Base-by-base conservation (phyloP, 345 rosid genomes). In the Populus simonii region DNA sequence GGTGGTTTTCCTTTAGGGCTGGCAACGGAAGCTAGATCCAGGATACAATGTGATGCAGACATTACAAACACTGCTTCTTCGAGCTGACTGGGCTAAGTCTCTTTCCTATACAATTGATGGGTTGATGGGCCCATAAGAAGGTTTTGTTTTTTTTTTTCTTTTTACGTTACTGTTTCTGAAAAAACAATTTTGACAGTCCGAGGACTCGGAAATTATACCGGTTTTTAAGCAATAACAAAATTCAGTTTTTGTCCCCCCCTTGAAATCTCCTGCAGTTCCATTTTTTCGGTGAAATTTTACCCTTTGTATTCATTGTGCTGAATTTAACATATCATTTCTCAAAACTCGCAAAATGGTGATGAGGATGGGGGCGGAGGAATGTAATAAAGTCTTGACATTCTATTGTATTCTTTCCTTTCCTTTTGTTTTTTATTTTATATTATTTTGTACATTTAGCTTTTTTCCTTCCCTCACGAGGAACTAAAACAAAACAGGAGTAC, bases 11-110 rank as follows among this genome's bases (percentile, higher is more conserved):
- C 31, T 76, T 45, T 68, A 96, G 98, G 99, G 98, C 36, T 96
- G 99, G 99, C 98, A 96, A 79, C 80, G 94, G 80, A 96, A 96
- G 84, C 97, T 96, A 2, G 97, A 94, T 87, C 99, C 97, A 7
- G 86, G 82, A 68, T 96, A 92, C 76, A 88, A 96, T 72, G 92
- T 96, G 72, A 94, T 96, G 98, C 84, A 83, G 8, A 93, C 97
- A 2, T 84, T 96, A 68, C 97, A 92, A 80, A 84, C 89, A 8
- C 83, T 96, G 82, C 85, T 96, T 61, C 92, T 92, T 18, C 90
- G 86, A 85, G 92, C 89, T 7, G 99, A 96, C 84, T 94, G 99
- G 99, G 92, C 92, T 7, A 91, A 92, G 75, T 88, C 97, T 68
- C 97, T 94, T 80, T 90, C 97, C 25, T 90, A 94, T 89, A 96